Evolutionary conservation across 2,329 filamentous ascomycete species (phyloP).

Genomic region (Trichothecium roseum): DNA sequence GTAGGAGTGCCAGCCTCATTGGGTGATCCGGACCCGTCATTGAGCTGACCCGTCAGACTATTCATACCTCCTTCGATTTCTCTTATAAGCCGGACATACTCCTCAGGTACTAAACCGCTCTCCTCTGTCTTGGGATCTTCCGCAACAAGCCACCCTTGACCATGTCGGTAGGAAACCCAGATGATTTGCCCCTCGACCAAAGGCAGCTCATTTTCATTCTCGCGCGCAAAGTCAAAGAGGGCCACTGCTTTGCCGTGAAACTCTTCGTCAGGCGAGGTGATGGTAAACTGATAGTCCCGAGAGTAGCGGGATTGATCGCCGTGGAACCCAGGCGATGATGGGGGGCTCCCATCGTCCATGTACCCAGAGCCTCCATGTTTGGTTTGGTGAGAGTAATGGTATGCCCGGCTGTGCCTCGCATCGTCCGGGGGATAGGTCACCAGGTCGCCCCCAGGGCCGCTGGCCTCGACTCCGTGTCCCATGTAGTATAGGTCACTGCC

Average conservation of each 20-base stretch:
- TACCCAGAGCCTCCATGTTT: conserved; percentile 36
- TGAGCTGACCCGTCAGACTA: conserved; percentile 53
- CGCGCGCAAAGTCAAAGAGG: conserved; percentile 85
- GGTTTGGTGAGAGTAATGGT: conserved; percentile 30
- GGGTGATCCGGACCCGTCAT: conserved; percentile 39
- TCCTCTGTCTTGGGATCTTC: conserved; percentile 92
- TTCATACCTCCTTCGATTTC: conserved; percentile 88
- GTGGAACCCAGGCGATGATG: conserved; percentile 47
- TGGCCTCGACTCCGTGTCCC: conserved; percentile 56
- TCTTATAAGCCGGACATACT: conserved; percentile 83
- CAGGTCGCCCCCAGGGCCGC: conserved; percentile 69
- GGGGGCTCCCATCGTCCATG: conserved; percentile 42
- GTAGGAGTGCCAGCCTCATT: conserved; percentile 51
- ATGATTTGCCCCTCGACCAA: conserved; percentile 93
- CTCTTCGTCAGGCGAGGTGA: conserved; percentile 90
- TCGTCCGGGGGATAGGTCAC: conserved; percentile 66
- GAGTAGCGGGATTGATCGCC: conserved; percentile 73
- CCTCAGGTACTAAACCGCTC: conserved; percentile 89
- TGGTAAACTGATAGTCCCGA: conserved; percentile 87
- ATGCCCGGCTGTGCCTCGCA: conserved; percentile 43
- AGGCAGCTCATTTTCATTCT: conserved; percentile 93
- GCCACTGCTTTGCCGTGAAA: conserved; percentile 96
- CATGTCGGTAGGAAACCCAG: conserved; percentile 89
- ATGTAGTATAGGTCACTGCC: conserved; percentile 68
- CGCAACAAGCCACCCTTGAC: conserved; percentile 94